These are phyloP conservation scores for Baudoinia panamericana DNA, from an alignment of 495 filamentous ascomycete species.

Conservation along the genomic window DNA sequence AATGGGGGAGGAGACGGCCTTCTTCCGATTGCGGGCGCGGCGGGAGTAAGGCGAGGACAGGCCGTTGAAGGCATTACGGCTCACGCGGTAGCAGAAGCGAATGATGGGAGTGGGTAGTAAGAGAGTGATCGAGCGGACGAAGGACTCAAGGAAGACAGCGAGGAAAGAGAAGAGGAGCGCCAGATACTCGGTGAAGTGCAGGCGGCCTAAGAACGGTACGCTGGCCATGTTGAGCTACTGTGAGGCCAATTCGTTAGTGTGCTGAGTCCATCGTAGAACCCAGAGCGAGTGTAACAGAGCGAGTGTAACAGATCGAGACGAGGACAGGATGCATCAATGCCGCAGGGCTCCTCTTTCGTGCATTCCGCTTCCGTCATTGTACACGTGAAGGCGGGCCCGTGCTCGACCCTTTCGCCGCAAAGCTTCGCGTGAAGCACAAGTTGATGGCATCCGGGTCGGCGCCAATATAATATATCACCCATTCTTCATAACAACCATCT, in stretches of 20 bases:
- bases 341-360: not conserved
- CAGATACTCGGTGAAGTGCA: conserved; percentile 68
- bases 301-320: too few relatives aligned
- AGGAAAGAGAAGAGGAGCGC: conserved; percentile 71
- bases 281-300: too few relatives aligned
- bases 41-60: conserved; percentile 57
- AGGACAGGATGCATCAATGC: too few relatives aligned
- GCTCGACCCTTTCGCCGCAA: too few relatives aligned
- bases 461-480: too few relatives aligned
- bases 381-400: conserved; percentile 12
- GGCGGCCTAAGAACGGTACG: conserved; percentile 70
- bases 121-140: conserved; percentile 79
- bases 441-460: too few relatives aligned
- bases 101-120: conserved; percentile 72
- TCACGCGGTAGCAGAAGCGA: conserved; percentile 66
- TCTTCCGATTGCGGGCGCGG: conserved; percentile 45
- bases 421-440: too few relatives aligned
- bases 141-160: conserved; percentile 63
- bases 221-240: conserved; percentile 51
- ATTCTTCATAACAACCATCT: too few relatives aligned
- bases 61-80: conserved; percentile 68
- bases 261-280: too few relatives aligned
- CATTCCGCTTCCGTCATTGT: conserved; percentile 1
- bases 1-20: conserved; percentile 34
- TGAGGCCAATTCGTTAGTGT: too few relatives aligned